phyloP scores from a whole-genome alignment of 768 basidiomycete species.

The Jaapia argillacea region DNA sequence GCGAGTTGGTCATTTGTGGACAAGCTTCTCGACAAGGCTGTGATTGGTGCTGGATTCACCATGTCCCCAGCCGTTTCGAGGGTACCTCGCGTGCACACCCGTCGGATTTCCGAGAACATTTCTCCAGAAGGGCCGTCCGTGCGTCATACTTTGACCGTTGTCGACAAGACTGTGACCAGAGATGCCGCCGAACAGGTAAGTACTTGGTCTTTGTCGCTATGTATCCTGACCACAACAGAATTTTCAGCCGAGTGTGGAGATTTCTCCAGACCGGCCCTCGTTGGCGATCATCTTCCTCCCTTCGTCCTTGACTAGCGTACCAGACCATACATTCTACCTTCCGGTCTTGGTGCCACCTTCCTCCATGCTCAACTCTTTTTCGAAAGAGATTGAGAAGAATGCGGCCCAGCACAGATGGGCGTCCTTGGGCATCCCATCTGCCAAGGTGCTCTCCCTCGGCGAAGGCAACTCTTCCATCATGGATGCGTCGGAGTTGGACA shows the following conservation, averaged over 20 bases:
- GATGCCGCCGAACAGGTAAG: slow-evolving; percentile 30
- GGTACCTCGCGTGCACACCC: no score
- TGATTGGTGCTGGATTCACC: no score
- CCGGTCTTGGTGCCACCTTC: slow-evolving; percentile 35
- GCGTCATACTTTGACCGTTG: no score
- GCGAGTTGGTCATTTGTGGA: slow-evolving; percentile 56
- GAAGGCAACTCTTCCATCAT: slow-evolving; percentile 26
- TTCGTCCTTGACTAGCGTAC: slow-evolving; percentile 23
- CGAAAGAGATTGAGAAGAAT: slow-evolving; percentile 17
- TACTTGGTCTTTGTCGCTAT: slow-evolving; percentile 15
- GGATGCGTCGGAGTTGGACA: slow-evolving; percentile 34
- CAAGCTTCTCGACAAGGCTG: slow-evolving; percentile 46
- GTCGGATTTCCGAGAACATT: no score
- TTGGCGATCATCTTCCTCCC: slow-evolving; percentile 65
- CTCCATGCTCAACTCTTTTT: slow-evolving; percentile 10
- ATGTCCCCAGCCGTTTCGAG: no score
- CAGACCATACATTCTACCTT: slow-evolving; percentile 41
- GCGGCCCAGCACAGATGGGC: slow-evolving; percentile 22
- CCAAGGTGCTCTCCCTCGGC: slow-evolving; percentile 13
- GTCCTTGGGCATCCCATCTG: slow-evolving; percentile 14
- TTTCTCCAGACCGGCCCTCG: slow-evolving; percentile 35
- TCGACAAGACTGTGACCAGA: no score
- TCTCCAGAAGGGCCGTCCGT: no score
- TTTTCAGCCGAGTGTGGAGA: slow-evolving; percentile 30
- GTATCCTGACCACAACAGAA: slow-evolving; percentile 27